Base-by-base conservation (phyloP, 2,329 filamentous ascomycete genomes). In the Aspergillus sp. region DNA sequence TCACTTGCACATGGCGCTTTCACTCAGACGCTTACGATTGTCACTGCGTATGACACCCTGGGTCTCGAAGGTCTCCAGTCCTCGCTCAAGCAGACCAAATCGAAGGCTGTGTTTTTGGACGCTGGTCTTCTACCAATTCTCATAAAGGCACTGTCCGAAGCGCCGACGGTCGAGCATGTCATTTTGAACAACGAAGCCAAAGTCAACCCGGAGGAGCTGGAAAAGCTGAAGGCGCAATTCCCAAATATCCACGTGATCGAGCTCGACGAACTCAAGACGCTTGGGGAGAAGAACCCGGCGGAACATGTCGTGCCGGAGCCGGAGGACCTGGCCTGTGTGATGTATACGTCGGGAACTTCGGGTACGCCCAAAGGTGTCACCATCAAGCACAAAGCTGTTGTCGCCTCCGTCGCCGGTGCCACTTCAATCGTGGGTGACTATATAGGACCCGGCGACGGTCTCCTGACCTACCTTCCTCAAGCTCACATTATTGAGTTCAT, bases 401-500 rank as follows among this genome's bases (percentile, higher is more conserved):
- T 95, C 58, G 91, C 92, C 64, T 90, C 90, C 58, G 85, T 96
- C 65, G 90, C 94, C 51, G 95, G 95, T 73, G 86, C 96, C 50
- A 86, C 88, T 71, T 84, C 85, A 46, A 87, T 91, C 62, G 87
- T 98, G 51, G 90, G 90, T 20, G 87, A 89, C 60, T 89, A 89
- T 69, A 85, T 98, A 53, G 89, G 88, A 60, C 87, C 89, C 59
- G 86, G 84, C 51, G 95, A 99, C 68, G 85, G 85, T 51, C 82
- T 98, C 49, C 84, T 99, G 50, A 92, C 93, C 24, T 99, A 98
- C 76, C 86, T 99, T 14, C 95, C 95, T 1, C 87, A 96, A 55
- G 93, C 95, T 2, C 95, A 99, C 74, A 98, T 98, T 70, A 87
- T 99, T 69, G 95, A 99, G 77, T 95, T 96, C 77, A 90, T 94